Evolutionary conservation across 495 filamentous ascomycete species (phyloP).

Genomic region (Penicillium odoratum): DNA sequence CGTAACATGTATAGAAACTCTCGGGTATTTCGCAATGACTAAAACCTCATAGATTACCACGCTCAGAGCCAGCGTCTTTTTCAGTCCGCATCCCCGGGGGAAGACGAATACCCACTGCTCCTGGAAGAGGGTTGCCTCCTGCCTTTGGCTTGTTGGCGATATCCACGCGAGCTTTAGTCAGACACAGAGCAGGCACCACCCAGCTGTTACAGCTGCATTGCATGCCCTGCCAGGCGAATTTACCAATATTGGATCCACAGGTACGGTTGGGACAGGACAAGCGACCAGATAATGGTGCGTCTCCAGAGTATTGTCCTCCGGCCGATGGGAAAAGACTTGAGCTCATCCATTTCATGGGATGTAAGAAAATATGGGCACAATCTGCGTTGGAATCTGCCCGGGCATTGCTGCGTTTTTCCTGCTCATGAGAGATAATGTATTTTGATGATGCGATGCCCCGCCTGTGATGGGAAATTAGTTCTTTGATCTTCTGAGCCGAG

Average conservation of each 20-base stretch:
- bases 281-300: constrained; percentile 12
- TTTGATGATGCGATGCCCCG: constrained; percentile 61
- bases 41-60: constrained; percentile 34
- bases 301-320: constrained; percentile 2
- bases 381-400: constrained; percentile 25
- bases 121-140: constrained; percentile 19
- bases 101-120: constrained; percentile 41
- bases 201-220: constrained; percentile 89
- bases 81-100: constrained; percentile 43
- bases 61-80: constrained; percentile 17
- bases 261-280: constrained; percentile 6
- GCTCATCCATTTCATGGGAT: constrained; percentile 93
- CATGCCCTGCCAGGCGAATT: constrained; percentile 95
- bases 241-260: constrained; percentile 63
- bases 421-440: constrained; percentile 58
- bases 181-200: constrained; percentile 84
- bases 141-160: constrained; percentile 36
- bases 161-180: constrained; percentile 84
- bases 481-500: constrained; percentile 23
- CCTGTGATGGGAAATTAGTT: constrained; percentile 32
- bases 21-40: not conserved
- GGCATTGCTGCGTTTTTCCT: constrained; percentile 21
- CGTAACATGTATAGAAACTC: no score
- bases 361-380: constrained; percentile 86
- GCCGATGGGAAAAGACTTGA: constrained; percentile 56